Percentiles rank a stretch among this genome's conserved stretches.
These are phyloP conservation scores for Aspergillus sp. DNA, from an alignment of 2,329 filamentous ascomycete species.

Conservation along the genomic window DNA sequence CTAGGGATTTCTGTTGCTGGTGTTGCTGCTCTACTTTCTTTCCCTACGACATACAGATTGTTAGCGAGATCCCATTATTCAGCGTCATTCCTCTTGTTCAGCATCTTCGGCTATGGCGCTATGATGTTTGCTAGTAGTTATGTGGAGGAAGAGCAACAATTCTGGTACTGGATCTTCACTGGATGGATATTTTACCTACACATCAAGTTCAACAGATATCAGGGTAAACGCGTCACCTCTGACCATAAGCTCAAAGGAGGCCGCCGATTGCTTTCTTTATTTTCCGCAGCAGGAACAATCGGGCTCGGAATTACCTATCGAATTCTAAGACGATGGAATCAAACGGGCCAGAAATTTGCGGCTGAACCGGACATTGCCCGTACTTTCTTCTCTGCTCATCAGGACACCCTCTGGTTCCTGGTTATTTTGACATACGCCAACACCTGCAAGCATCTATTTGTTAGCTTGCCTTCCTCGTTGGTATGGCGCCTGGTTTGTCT, in stretches of 20 bases:
- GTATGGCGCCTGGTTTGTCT: slow-evolving; percentile 29
- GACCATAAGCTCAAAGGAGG: background rate
- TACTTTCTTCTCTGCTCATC: slow-evolving; percentile 57
- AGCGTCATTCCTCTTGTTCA: slow-evolving; percentile 39
- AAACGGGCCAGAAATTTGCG: slow-evolving; percentile 92
- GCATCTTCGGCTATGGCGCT: slow-evolving; percentile 59
- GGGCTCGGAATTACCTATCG: slow-evolving; percentile 57
- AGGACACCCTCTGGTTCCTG: slow-evolving; percentile 65
- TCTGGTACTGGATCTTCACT: slow-evolving; percentile 84
- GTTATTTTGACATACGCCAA: slow-evolving; percentile 63
- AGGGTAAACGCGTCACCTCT: no score
- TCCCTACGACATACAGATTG: slow-evolving; percentile 22
- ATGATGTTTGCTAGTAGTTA: slow-evolving; percentile 99
- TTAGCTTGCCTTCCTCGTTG: slow-evolving; percentile 19
- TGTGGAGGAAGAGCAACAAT: slow-evolving; percentile 96
- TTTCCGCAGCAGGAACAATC: slow-evolving; percentile 22
- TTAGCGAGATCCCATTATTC: slow-evolving; percentile 22
- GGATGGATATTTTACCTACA: slow-evolving; percentile 45
- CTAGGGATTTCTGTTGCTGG: slow-evolving; percentile 31
- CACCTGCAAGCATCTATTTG: slow-evolving; percentile 42
- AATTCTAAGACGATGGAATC: slow-evolving; percentile 77
- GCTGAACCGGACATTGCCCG: slow-evolving; percentile 84
- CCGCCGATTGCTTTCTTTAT: background rate
- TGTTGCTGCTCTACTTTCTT: slow-evolving; percentile 38
- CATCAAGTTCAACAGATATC: slow-evolving; percentile 22